Conservation (phyloP, 768 basidiomycete genomes). For the Infundibulicybe gibba region DNA sequence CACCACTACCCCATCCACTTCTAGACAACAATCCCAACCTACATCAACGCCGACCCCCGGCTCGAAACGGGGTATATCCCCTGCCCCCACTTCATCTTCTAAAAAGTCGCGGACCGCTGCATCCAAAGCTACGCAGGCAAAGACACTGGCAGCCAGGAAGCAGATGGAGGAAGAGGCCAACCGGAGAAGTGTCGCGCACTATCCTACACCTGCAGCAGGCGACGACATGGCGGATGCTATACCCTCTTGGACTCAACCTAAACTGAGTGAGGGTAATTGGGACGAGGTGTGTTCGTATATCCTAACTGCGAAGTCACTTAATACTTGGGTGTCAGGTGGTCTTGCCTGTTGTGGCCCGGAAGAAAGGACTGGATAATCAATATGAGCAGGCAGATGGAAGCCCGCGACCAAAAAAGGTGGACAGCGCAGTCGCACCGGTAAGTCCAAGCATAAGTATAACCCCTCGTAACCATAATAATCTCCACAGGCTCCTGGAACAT, state of each 20-base stretch:
- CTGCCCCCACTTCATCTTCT: conserved; percentile 19
- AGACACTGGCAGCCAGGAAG: conserved; percentile 36
- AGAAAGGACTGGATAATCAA: conserved; percentile 71
- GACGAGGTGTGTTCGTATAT: conserved; percentile 57
- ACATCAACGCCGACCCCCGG: conserved; percentile 20
- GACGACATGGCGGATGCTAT: conserved; percentile 68
- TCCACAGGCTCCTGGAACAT: conserved; percentile 74
- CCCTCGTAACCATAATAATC: conserved; percentile 1
- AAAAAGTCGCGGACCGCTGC: conserved; percentile 23
- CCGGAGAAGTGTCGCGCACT: conserved; percentile 60
- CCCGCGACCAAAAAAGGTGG: conserved; percentile 45
- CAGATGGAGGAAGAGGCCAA: conserved; percentile 38
- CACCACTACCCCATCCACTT: conserved; percentile 18
- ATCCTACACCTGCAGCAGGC: conserved; percentile 52
- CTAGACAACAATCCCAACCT: conserved; percentile 24
- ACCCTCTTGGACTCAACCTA: conserved; percentile 78
- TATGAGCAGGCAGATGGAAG: conserved; percentile 72
- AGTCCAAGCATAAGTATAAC: conserved; percentile 18
- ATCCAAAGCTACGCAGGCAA: conserved; percentile 30
- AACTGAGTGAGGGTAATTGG: conserved; percentile 71
- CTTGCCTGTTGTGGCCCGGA: conserved; percentile 79
- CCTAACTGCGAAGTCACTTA: conserved; percentile 5
- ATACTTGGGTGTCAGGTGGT: conserved; percentile 52
- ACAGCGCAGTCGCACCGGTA: conserved; percentile 54
- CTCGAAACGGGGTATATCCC: conserved; percentile 28